Percentiles rank a stretch among this genome's conserved stretches.
Evolutionary conservation across 352 stramenopile genomes (phyloP).

Genomic region (Pythium aquatile): DNA sequence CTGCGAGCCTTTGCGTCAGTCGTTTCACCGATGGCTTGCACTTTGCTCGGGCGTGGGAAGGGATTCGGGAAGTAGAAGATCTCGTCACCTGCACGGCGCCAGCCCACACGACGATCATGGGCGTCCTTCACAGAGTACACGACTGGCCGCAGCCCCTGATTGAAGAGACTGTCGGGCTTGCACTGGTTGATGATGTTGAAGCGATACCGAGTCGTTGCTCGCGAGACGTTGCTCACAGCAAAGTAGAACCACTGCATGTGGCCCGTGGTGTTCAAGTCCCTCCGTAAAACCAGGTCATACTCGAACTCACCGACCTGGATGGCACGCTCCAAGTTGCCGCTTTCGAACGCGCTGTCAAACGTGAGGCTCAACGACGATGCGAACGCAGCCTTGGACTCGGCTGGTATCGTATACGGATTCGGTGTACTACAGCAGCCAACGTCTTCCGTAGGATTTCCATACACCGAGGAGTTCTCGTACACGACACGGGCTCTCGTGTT

Average conservation of each 20-base stretch:
- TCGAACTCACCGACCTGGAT: constrained; percentile 82
- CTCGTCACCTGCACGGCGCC: constrained; percentile 66
- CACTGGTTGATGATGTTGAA: constrained; percentile 94
- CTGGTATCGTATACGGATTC: constrained; percentile 39
- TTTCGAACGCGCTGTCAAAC: constrained; percentile 93
- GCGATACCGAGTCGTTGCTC: constrained; percentile 37
- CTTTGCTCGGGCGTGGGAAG: constrained; percentile 32
- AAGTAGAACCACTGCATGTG: constrained; percentile 97
- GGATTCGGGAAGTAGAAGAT: constrained; percentile 89
- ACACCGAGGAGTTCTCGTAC: constrained; percentile 44
- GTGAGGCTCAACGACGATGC: constrained; percentile 39
- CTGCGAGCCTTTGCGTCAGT: not conserved
- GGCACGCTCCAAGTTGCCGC: constrained; percentile 85
- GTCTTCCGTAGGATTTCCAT: constrained; percentile 11
- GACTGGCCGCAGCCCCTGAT: constrained; percentile 88
- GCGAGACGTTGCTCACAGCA: constrained; percentile 63
- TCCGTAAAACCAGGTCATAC: constrained; percentile 89
- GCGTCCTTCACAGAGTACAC: constrained; percentile 84
- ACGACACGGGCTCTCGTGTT: constrained; percentile 40
- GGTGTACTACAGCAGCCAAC: not conserved
- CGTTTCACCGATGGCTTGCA: constrained; percentile 7
- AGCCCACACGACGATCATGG: constrained; percentile 50
- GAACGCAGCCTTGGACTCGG: constrained; percentile 27
- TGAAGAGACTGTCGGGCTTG: constrained; percentile 92
- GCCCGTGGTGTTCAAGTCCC: constrained; percentile 80